These are phyloP conservation scores for Takashimella koratensis DNA, from an alignment of 1,284 basidiomycete genomes.

Conservation along the genomic window DNA sequence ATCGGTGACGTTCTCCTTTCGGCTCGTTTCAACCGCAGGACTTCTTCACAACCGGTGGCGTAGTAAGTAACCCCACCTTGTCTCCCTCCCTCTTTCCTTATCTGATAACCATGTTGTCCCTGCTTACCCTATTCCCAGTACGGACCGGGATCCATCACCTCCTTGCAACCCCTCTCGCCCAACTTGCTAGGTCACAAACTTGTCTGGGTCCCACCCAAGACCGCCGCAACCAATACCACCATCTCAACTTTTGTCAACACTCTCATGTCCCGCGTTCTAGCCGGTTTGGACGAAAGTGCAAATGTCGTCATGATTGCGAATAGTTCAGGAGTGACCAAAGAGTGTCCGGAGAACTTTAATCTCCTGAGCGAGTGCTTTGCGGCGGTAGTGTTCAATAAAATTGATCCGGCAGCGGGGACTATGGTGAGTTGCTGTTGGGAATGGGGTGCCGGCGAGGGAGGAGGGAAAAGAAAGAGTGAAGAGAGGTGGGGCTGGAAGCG, in stretches of 20 bases:
- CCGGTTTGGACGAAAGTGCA: slow-evolving; percentile 4
- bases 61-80: slow-evolving; percentile 22
- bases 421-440: slow-evolving; percentile 13
- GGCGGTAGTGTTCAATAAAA: slow-evolving; percentile 61
- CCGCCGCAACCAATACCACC: slow-evolving; percentile 55
- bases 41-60: slow-evolving; percentile 22
- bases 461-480: not conserved
- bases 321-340: slow-evolving; percentile 55
- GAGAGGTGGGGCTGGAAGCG: not conserved
- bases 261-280: slow-evolving; percentile 55
- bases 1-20: slow-evolving; percentile 15
- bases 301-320: slow-evolving; percentile 15
- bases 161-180: slow-evolving; percentile 55
- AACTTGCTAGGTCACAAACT: slow-evolving; percentile 58
- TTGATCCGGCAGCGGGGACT: slow-evolving; percentile 52
- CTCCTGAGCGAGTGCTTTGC: slow-evolving; percentile 66
- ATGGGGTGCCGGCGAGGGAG: not conserved
- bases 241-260: slow-evolving; percentile 55
- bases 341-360: slow-evolving; percentile 71
- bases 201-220: slow-evolving; percentile 54
- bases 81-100: slow-evolving; percentile 52
- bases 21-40: slow-evolving; percentile 10
- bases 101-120: not conserved
- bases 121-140: slow-evolving; percentile 1
- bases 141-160: slow-evolving; percentile 60